A percentile compares a stretch with the other conserved stretches of the same genome.
Evolutionary conservation across 441 rosid species (phyloP).

Genomic region (Biscutella auriculata): DNA sequence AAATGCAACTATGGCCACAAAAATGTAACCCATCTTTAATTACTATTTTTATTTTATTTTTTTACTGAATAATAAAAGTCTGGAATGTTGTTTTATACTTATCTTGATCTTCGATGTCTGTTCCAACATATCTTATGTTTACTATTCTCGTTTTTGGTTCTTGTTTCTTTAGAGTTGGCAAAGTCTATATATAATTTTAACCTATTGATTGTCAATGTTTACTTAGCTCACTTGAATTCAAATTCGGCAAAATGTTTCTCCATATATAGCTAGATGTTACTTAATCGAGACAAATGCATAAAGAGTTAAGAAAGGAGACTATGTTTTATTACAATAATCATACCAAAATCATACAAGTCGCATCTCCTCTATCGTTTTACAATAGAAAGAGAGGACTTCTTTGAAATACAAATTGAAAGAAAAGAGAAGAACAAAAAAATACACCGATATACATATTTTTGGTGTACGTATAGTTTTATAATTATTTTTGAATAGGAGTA

Average conservation of each 20-base stretch:
- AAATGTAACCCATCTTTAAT: slow-evolving; percentile 20
- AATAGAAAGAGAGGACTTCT: neutral
- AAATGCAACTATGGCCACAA: slow-evolving; percentile 1
- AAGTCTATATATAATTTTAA: too few species aligned
- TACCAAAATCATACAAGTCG: neutral
- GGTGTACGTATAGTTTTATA: neutral
- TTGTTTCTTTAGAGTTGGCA: too few species aligned
- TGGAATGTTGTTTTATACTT: too few species aligned
- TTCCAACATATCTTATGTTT: neutral
- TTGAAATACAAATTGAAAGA: neutral
- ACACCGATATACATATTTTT: neutral
- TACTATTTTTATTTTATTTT: slow-evolving; percentile 13
- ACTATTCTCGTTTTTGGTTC: slow-evolving; percentile 18
- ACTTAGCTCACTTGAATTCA: too few species aligned
- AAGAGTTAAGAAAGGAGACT: too few species aligned
- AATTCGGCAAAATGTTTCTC: too few species aligned
- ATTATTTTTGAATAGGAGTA: neutral
- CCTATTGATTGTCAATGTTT: too few species aligned
- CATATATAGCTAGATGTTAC: too few species aligned
- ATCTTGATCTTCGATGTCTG: neutral
- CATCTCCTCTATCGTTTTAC: neutral
- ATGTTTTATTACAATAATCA: too few species aligned
- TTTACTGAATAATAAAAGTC: neutral
- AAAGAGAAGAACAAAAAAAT: neutral
- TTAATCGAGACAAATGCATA: too few species aligned